Evolutionary conservation across 208 protist species (phyloP).

Genomic region (Trypanosoma platydactyli): DNA sequence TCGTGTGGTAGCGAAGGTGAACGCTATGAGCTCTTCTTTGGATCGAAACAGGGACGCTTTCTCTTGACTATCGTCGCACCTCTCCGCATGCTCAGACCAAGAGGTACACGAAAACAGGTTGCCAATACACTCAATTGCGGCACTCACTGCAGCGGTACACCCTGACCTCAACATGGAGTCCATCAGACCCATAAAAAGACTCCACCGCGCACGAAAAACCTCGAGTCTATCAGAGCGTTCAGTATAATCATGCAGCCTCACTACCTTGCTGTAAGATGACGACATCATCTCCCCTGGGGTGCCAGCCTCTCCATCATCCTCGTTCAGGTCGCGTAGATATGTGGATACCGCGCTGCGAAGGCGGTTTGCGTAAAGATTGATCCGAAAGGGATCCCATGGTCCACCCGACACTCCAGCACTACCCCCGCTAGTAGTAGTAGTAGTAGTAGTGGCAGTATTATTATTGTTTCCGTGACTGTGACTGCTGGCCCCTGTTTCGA

Average conservation of each 20-base stretch:
- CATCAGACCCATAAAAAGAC: slow-evolving; percentile 38
- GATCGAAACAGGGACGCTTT: slow-evolving; percentile 35
- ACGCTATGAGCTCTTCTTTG: slow-evolving; percentile 42
- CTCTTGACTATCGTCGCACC: neutral
- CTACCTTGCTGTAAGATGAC: neutral
- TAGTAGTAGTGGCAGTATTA: neutral
- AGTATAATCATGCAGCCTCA: slow-evolving; percentile 12
- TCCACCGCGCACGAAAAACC: slow-evolving; percentile 50
- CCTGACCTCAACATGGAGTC: slow-evolving; percentile 41
- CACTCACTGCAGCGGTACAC: slow-evolving; percentile 48
- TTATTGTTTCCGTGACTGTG: neutral
- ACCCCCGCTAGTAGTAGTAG: neutral
- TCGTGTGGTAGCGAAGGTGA: slow-evolving; percentile 40
- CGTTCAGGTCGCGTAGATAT: slow-evolving; percentile 16
- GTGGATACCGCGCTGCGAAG: slow-evolving; percentile 15
- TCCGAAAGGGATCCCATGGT: slow-evolving; percentile 26
- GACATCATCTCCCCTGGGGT: neutral
- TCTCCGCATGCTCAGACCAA: slow-evolving; percentile 34
- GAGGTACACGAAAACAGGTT: slow-evolving; percentile 38
- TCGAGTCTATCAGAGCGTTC: slow-evolving; percentile 19
- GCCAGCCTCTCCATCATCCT: neutral
- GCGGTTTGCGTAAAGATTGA: slow-evolving; percentile 26
- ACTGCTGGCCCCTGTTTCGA: neutral
- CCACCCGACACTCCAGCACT: neutral
- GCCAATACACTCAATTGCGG: slow-evolving; percentile 52